Conservation (phyloP, 768 basidiomycete species). For the Crassisporium funariophilum region DNA sequence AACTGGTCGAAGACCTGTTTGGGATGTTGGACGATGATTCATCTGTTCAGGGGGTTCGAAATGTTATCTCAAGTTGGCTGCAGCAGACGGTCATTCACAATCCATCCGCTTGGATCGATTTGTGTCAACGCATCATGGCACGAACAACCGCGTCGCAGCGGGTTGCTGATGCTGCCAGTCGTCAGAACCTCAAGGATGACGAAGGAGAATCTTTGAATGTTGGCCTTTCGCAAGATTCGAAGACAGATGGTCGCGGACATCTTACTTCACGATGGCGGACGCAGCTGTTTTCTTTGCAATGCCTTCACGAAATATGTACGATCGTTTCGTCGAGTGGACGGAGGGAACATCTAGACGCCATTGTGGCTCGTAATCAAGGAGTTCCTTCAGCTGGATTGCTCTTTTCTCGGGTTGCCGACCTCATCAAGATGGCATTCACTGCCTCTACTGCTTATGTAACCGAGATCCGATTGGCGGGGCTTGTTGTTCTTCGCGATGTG, state of each 20-base stretch:
- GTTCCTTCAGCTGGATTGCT: conserved; percentile 62
- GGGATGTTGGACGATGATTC: conserved; percentile 95
- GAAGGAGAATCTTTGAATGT: conserved; percentile 90
- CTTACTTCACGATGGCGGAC: conserved; percentile 92
- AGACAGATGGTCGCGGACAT: conserved; percentile 36
- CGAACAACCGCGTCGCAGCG: conserved; percentile 86
- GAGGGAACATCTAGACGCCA: conserved; percentile 82
- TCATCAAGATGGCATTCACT: conserved; percentile 98
- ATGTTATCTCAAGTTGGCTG: conserved; percentile 93
- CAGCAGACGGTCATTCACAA: conserved; percentile 91
- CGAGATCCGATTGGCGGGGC: conserved; percentile 89
- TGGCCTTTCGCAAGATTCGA: conserved; percentile 46
- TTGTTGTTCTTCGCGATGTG: conserved; percentile 87
- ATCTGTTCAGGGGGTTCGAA: conserved; percentile 88
- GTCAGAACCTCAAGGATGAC: conserved; percentile 71
- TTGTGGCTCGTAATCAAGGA: conserved; percentile 64
- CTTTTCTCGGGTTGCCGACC: conserved; percentile 83
- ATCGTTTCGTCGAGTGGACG: conserved; percentile 73
- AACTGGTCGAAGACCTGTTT: conserved; percentile 92
- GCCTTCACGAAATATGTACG: conserved; percentile 85
- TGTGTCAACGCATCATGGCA: conserved; percentile 97
- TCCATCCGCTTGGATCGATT: conserved; percentile 97
- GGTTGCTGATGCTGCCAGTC: conserved; percentile 61
- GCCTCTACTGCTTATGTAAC: conserved; percentile 96
- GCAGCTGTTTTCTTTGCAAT: conserved; percentile 91